Percentiles rank a stretch among this genome's conserved stretches.
Conservation (phyloP, 306 rosid genomes). For the Lathyrus oleraceus region DNA sequence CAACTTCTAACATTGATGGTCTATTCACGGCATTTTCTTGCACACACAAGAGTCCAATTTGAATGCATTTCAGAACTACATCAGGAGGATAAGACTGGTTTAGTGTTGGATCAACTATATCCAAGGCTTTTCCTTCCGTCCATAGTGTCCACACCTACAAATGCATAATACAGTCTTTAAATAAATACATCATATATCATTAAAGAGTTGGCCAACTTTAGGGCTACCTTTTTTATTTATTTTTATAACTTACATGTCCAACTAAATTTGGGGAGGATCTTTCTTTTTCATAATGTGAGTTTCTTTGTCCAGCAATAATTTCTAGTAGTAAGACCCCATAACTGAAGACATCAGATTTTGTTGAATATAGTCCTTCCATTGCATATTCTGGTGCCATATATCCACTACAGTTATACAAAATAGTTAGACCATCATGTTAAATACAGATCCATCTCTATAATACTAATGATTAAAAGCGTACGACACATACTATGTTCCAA, state of each 20-base stretch:
- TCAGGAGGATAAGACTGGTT: slow-evolving; percentile 17
- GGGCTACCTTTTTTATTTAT: background rate
- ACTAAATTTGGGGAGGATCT: slow-evolving; percentile 32
- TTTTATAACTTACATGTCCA: slow-evolving; percentile 35
- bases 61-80: slow-evolving; percentile 53
- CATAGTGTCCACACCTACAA: slow-evolving; percentile 64
- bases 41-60: slow-evolving; percentile 54
- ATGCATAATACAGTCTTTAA: background rate
- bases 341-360: slow-evolving; percentile 49
- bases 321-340: slow-evolving; percentile 49
- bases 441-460: background rate
- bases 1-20: slow-evolving; percentile 55
- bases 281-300: slow-evolving; percentile 21
- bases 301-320: slow-evolving; percentile 37
- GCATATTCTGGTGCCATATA: slow-evolving; percentile 54
- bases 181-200: background rate
- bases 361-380: slow-evolving; percentile 44
- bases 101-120: slow-evolving; percentile 44
- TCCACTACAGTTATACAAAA: slow-evolving; percentile 28
- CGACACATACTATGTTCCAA: slow-evolving; percentile 51
- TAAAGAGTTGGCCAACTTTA: background rate
- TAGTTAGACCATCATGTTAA: background rate
- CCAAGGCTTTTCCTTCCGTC: slow-evolving; percentile 46
- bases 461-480: background rate
- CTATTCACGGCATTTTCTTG: slow-evolving; percentile 46